These are phyloP conservation scores for Phytophthora litchii DNA, from an alignment of 352 stramenopile genomes.

Conservation along the genomic window DNA sequence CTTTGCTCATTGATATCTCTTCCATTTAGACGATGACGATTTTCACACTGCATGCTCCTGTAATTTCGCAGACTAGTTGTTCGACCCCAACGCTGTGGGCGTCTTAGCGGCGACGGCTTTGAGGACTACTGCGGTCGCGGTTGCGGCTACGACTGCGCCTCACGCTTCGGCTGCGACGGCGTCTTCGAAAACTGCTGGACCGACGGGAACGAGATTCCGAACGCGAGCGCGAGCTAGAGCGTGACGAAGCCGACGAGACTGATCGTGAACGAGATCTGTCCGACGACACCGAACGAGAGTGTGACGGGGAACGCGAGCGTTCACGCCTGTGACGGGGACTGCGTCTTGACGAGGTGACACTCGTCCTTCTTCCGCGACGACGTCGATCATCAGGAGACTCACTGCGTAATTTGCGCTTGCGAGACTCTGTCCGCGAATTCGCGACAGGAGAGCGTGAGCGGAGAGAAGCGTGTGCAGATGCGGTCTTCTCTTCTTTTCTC, in stretches of 20 bases:
- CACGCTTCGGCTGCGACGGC: constrained; percentile 33
- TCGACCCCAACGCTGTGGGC: background rate
- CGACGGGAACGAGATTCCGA: constrained; percentile 33
- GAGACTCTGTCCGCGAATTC: constrained; percentile 6
- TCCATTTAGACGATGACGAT: background rate
- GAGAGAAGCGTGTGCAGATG: constrained; percentile 3
- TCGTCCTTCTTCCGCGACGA: constrained; percentile 34
- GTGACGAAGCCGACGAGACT: constrained; percentile 27
- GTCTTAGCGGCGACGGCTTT: constrained; percentile 29
- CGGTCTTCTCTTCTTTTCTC: constrained; percentile 18
- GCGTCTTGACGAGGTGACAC: constrained; percentile 19
- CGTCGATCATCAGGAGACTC: constrained; percentile 17
- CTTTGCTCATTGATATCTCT: constrained; percentile 1
- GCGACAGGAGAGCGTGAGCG: constrained; percentile 9
- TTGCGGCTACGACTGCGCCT: constrained; percentile 31
- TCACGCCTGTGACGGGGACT: constrained; percentile 29
- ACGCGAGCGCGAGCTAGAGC: constrained; percentile 42
- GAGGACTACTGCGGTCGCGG: constrained; percentile 8
- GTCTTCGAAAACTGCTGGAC: constrained; percentile 30
- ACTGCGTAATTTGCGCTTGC: constrained; percentile 35
- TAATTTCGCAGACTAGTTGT: background rate
- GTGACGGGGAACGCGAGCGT: constrained; percentile 34
- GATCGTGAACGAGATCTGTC: constrained; percentile 34
- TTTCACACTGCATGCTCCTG: too few species aligned
- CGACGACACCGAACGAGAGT: constrained; percentile 24